phyloP scores from a whole-genome alignment of 441 rosid genomes.

The Populus hybrid region DNA sequence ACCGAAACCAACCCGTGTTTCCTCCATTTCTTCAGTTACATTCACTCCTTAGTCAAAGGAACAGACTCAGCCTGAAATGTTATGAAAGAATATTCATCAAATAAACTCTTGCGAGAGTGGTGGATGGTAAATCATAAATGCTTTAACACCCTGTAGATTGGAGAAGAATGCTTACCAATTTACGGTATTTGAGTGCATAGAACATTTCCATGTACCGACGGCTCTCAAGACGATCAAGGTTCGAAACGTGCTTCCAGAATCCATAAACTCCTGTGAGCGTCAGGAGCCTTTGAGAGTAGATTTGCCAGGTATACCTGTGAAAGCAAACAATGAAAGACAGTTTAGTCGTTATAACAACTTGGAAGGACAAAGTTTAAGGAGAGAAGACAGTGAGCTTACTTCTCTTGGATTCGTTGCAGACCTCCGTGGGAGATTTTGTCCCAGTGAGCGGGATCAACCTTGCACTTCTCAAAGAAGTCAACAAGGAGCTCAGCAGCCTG shows the following conservation, averaged over 20 bases:
- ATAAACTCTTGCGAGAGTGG: neutral
- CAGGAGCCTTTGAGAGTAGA: conserved; percentile 81
- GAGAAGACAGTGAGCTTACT: conserved; percentile 34
- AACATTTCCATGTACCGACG: conserved; percentile 93
- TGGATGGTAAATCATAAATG: neutral
- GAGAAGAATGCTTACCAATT: conserved; percentile 44
- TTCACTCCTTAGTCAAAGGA: conserved; percentile 50
- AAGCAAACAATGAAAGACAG: neutral
- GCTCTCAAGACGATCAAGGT: conserved; percentile 86
- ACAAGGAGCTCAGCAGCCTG: conserved; percentile 73
- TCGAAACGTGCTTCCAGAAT: conserved; percentile 94
- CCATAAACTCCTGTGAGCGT: conserved; percentile 91
- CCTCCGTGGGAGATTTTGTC: conserved; percentile 64
- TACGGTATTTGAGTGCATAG: conserved; percentile 77
- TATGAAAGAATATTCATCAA: neutral
- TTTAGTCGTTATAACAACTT: neutral
- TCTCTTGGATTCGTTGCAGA: conserved; percentile 74
- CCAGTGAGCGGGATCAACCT: conserved; percentile 68
- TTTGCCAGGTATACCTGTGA: conserved; percentile 83
- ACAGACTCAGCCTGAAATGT: conserved; percentile 78
- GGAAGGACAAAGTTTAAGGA: neutral
- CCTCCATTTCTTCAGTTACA: neutral
- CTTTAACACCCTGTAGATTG: neutral
- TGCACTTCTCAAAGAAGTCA: conserved; percentile 75
- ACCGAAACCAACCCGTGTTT: neutral